A percentile compares a stretch with the other conserved stretches of the same genome.
These are phyloP conservation scores for Gastrolobium villosum DNA, from an alignment of 306 rosid genomes.

Conservation along the genomic window DNA sequence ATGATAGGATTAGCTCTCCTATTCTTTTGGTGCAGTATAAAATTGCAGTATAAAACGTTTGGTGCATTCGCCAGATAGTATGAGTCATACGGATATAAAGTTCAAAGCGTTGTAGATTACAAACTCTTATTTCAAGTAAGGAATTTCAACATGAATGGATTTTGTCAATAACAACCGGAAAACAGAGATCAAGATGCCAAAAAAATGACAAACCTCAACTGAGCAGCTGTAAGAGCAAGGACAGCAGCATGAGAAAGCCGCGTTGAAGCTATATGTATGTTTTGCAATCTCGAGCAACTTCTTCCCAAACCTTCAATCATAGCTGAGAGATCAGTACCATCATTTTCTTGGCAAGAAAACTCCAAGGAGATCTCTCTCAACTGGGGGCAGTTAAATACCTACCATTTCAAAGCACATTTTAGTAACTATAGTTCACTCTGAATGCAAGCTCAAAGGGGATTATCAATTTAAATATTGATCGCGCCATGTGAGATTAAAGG, in stretches of 20 bases:
- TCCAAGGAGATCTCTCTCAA: constrained; percentile 89
- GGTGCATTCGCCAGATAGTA: constrained; percentile 27
- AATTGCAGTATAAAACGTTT: constrained; percentile 3
- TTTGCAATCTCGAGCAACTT: constrained; percentile 82
- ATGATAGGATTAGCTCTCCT: background rate
- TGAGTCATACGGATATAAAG: constrained; percentile 25
- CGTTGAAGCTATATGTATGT: constrained; percentile 88
- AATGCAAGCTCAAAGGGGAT: background rate
- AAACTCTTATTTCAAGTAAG: background rate
- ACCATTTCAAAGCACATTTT: constrained; percentile 36
- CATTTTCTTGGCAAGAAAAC: constrained; percentile 78
- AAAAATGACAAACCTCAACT: constrained; percentile 73
- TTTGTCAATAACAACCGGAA: constrained; percentile 5
- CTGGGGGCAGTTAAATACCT: constrained; percentile 92
- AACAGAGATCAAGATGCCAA: constrained; percentile 22
- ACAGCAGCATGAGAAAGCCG: constrained; percentile 87
- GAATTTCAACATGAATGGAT: background rate
- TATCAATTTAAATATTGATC: background rate
- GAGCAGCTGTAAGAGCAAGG: constrained; percentile 90
- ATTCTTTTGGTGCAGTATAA: background rate
- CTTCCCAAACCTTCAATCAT: constrained; percentile 79
- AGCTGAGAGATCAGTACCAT: constrained; percentile 71
- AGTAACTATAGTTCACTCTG: constrained; percentile 34
- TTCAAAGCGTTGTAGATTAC: constrained; percentile 6
- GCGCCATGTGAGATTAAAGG: background rate